Evolutionary conservation across 805 yeast species (phyloP).

Genomic region (Yarrowia keelungensis): DNA sequence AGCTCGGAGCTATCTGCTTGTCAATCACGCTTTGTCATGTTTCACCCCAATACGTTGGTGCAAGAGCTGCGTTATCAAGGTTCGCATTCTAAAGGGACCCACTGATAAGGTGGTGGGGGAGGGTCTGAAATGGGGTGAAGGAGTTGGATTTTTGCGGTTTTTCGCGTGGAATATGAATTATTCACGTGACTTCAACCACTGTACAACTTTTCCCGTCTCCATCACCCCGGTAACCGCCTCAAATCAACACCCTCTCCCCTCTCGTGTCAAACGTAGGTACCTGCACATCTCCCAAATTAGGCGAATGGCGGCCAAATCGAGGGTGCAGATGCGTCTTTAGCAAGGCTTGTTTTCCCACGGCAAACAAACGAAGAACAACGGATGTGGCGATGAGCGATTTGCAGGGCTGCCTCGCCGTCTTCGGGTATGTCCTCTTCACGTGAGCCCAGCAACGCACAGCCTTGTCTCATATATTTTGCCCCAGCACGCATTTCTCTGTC

Average conservation of each 20-base stretch:
- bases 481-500: too few species aligned
- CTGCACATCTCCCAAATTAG: neutral
- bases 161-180: too few species aligned
- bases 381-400: neutral
- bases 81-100: constrained; percentile 16
- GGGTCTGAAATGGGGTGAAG: neutral
- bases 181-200: neutral
- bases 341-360: constrained; percentile 2
- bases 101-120: constrained; percentile 9
- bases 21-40: neutral
- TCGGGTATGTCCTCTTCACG: neutral
- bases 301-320: constrained; percentile 3
- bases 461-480: too few species aligned
- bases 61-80: constrained; percentile 5
- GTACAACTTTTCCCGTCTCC: neutral
- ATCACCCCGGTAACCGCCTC: too few species aligned
- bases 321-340: neutral
- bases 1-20: neutral
- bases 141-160: too few species aligned
- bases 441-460: too few species aligned
- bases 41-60: constrained; percentile 3
- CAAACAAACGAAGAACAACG: neutral
- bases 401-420: neutral
- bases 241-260: too few species aligned
- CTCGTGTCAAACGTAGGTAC: constrained; percentile 10